These are phyloP conservation scores for Phaeotremella skinneri DNA, from an alignment of 768 basidiomycete species.

Conservation along the genomic window DNA sequence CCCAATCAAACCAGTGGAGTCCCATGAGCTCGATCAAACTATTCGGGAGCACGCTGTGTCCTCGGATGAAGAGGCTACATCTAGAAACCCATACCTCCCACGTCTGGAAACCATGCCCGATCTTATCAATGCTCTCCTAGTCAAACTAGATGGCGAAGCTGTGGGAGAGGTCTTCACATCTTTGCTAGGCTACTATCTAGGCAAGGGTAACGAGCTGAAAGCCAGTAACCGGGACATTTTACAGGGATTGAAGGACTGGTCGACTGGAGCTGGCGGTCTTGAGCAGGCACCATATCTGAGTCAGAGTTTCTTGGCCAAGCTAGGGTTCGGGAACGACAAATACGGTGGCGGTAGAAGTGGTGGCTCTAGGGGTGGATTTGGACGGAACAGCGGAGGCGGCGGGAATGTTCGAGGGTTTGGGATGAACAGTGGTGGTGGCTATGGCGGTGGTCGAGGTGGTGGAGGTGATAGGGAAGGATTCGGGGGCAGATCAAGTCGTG, in stretches of 20 bases:
- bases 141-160: conserved; percentile 56
- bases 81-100: conserved; percentile 37
- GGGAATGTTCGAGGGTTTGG: conserved; percentile 9
- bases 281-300: conserved; percentile 59
- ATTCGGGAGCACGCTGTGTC: conserved; percentile 56
- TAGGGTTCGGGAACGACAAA: conserved; percentile 51
- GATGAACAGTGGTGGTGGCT: not conserved
- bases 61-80: conserved; percentile 53
- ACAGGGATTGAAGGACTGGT: conserved; percentile 64
- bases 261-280: conserved; percentile 60
- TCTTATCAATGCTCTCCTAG: conserved; percentile 43
- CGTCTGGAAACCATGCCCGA: conserved; percentile 42
- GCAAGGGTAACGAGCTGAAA: conserved; percentile 58
- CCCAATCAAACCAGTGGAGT: conserved; percentile 64
- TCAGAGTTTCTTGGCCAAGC: conserved; percentile 55
- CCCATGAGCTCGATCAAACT: conserved; percentile 57
- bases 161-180: conserved; percentile 65
- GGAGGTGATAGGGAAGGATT: conserved; percentile 13
- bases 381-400: conserved; percentile 3
- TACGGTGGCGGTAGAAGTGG: conserved; percentile 8
- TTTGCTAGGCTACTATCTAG: conserved; percentile 69
- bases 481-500: not conserved
- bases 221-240: conserved; percentile 56
- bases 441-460: conserved; percentile 6
- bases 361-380: conserved; percentile 13